Conservation (phyloP, 257 asterid genomes). For the Paraleonurus japonicus region DNA sequence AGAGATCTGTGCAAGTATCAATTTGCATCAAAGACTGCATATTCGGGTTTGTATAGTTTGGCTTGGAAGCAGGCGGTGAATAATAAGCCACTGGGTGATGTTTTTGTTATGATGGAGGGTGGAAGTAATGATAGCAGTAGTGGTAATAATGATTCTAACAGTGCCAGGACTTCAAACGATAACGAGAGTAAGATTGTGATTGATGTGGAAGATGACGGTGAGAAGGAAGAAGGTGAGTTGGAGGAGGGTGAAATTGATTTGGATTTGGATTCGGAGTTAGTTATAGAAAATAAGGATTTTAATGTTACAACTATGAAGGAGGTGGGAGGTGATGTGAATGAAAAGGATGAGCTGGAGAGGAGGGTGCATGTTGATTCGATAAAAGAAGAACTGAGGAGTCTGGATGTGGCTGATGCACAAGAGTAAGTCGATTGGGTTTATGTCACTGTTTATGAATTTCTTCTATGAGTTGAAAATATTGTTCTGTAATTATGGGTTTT, state of each 20-base stretch:
- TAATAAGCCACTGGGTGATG: conserved; percentile 80
- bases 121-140: conserved; percentile 30
- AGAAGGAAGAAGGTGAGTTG: conserved; percentile 86
- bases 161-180: conserved; percentile 13
- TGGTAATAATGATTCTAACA: conserved; percentile 20
- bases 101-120: conserved; percentile 62
- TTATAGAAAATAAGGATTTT: conserved; percentile 29
- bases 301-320: conserved; percentile 24
- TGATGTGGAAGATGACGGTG: conserved; percentile 61
- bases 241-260: conserved; percentile 99
- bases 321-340: conserved; percentile 22
- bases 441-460: background rate
- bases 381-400: conserved; percentile 48
- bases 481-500: conserved; percentile 1
- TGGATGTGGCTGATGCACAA: conserved; percentile 46
- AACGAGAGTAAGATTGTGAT: conserved; percentile 43
- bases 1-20: conserved; percentile 71
- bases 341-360: conserved; percentile 32
- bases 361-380: conserved; percentile 40
- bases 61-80: conserved; percentile 99
- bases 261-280: conserved; percentile 87
- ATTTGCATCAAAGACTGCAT: conserved; percentile 47
- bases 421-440: conserved; percentile 50
- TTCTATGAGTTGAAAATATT: background rate
- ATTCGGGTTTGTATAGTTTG: conserved; percentile 70